These are phyloP conservation scores for Panicum miliaceum DNA, from an alignment of 176 grass and related monocot genomes.

Conservation along the genomic window DNA sequence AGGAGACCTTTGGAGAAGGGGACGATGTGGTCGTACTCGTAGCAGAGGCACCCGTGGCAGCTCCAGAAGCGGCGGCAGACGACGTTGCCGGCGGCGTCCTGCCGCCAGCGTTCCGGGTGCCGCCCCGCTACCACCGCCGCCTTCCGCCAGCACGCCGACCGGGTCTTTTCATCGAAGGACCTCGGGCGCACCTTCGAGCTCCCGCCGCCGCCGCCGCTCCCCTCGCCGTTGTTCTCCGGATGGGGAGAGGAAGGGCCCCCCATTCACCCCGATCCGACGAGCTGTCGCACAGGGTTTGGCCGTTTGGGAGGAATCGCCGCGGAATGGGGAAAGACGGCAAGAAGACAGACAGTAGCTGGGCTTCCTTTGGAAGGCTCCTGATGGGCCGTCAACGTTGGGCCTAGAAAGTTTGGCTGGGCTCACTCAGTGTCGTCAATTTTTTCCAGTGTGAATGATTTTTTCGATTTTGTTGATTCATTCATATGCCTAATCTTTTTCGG, in stretches of 20 bases:
- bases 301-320: too few species aligned
- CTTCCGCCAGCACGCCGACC: slow-evolving; percentile 74
- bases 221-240: slow-evolving; percentile 34
- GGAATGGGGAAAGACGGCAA: too few species aligned
- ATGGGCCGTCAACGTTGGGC: too few species aligned
- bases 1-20: slow-evolving; percentile 79
- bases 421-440: too few species aligned
- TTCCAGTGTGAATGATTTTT: too few species aligned
- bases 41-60: slow-evolving; percentile 92
- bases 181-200: slow-evolving; percentile 53
- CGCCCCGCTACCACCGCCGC: slow-evolving; percentile 66
- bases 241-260: slow-evolving; percentile 44
- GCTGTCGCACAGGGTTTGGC: too few species aligned
- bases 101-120: slow-evolving; percentile 79
- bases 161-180: slow-evolving; percentile 78
- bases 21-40: slow-evolving; percentile 87
- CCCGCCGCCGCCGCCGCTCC: slow-evolving; percentile 13
- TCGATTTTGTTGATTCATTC: too few species aligned
- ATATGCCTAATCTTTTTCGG: too few species aligned
- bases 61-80: slow-evolving; percentile 87
- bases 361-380: too few species aligned
- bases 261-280: slow-evolving; percentile 26
- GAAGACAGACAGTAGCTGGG: too few species aligned
- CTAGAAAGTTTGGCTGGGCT: too few species aligned
- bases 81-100: slow-evolving; percentile 74